Percentiles rank a stretch among this genome's conserved stretches.
Conservation (phyloP, 176 grass and related monocot species). For the Triticum timopheevii region DNA sequence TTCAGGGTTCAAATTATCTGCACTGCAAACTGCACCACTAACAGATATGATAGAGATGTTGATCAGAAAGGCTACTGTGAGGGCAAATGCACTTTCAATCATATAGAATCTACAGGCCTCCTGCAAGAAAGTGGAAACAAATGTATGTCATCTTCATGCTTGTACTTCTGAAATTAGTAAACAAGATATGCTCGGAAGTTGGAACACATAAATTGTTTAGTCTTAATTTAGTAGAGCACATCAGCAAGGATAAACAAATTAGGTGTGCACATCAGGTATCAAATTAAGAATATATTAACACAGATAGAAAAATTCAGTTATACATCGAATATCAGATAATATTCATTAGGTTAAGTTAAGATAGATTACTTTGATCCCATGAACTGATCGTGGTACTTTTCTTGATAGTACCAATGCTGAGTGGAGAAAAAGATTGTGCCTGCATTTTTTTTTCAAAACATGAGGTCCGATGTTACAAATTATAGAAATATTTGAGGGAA, state of each 20-base stretch:
- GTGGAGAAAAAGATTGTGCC: conserved; percentile 99
- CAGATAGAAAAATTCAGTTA: neutral
- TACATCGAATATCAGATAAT: neutral
- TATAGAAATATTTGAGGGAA: neutral
- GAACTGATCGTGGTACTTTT: conserved; percentile 88
- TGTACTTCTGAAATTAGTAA: neutral
- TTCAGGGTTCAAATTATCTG: conserved; percentile 63
- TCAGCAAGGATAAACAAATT: neutral
- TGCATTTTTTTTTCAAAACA: conserved; percentile 32
- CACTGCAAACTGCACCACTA: conserved; percentile 87
- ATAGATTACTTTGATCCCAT: conserved; percentile 74
- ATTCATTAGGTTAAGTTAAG: neutral
- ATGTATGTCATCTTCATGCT: neutral
- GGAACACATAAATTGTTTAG: neutral
- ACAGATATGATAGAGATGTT: conserved; percentile 97
- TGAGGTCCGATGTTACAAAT: neutral
- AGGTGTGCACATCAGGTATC: neutral
- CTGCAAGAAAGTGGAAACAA: conserved; percentile 52
- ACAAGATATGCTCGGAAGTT: neutral
- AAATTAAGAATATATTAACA: neutral
- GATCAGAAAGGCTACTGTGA: conserved; percentile 90
- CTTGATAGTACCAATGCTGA: conserved; percentile 94
- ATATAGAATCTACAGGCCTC: conserved; percentile 94
- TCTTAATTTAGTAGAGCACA: neutral
- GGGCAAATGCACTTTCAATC: conserved; percentile 96